Base-by-base conservation (phyloP, 2,329 filamentous ascomycete species). In the Fusarium ambrosium region DNA sequence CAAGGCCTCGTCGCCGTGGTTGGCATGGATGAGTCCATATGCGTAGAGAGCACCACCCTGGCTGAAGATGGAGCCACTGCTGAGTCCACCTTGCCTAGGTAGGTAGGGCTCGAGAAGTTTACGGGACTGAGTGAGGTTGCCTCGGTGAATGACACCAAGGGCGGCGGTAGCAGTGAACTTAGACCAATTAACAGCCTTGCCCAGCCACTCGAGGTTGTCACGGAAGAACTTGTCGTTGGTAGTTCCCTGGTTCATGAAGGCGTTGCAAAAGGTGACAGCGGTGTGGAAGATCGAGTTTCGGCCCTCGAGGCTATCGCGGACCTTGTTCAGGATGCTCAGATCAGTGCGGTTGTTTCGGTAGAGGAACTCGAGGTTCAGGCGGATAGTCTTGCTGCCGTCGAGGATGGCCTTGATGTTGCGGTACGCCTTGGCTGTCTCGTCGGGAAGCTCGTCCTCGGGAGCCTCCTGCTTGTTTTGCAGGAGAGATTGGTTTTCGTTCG, bases 221-320 rank as follows among this genome's bases (percentile, higher is more conserved):
- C 97, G 91, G 91, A 99, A 98, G 86, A 99, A 99, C 80, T 96
- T 97, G 85, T 99, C 97, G 79, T 98, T 97, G 0, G 96, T 98
- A 1, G 97, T 99, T 69, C 97, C 97, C 64, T 97, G 95, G 82
- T 99, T 97, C 97, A 99, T 99, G 83, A 99, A 98, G 13, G 95
- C 97, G 80, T 98, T 98, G 80, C 96, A 97, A 80, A 99, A 97
- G 1, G 97, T 98, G 66, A 99, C 95, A 5, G 95, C 95, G 1
- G 95, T 97, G 84, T 99, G 97, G 89, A 98, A 98, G 77, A 99
- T 99, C 36, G 96, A 98, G 85, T 98, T 98, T 63, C 97, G 91
- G 39, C 95, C 95, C 81, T 99, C 97, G 18, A 99, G 87, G 78
- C 95, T 98, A 82, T 99, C 97, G 61, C 96, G 93, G 53, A 99